Evolutionary conservation across 371 early-diverging fungal species (phyloP).

Genomic region (Umbelopsis sp.): DNA sequence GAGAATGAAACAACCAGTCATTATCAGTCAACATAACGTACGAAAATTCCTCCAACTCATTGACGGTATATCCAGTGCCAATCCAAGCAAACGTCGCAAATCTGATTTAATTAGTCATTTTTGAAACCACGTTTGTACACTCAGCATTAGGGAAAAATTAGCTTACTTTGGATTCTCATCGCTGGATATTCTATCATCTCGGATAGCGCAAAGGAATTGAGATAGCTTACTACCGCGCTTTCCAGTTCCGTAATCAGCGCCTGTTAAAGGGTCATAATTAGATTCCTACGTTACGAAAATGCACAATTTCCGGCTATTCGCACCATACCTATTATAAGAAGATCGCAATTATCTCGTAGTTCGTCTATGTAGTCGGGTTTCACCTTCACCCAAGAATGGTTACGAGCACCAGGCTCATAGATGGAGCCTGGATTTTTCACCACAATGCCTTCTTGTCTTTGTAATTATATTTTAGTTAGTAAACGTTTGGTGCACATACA

Average conservation of each 20-base stretch:
- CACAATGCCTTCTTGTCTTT: slow-evolving; percentile 64
- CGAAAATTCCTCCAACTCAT: slow-evolving; percentile 55
- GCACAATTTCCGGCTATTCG: no score
- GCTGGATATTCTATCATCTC: slow-evolving; percentile 51
- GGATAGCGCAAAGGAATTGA: slow-evolving; percentile 70
- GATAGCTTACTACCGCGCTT: slow-evolving; percentile 61
- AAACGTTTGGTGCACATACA: not conserved
- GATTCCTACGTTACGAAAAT: no score
- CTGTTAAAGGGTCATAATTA: slow-evolving; percentile 11
- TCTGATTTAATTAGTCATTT: slow-evolving; percentile 26
- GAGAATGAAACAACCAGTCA: not conserved
- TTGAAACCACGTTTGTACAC: no score
- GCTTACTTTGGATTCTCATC: slow-evolving; percentile 31
- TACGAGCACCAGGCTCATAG: slow-evolving; percentile 61
- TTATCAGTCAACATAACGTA: slow-evolving; percentile 18
- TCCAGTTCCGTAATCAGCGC: slow-evolving; percentile 67
- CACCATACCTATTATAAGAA: slow-evolving; percentile 68
- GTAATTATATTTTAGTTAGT: not conserved
- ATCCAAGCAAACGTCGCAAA: slow-evolving; percentile 68
- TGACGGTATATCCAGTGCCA: slow-evolving; percentile 69
- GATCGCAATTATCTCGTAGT: slow-evolving; percentile 70
- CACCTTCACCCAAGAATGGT: slow-evolving; percentile 73
- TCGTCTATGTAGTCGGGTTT: slow-evolving; percentile 78
- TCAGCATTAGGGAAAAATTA: no score
- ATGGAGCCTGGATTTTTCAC: slow-evolving; percentile 66